Evolutionary conservation across 1,284 basidiomycete species (phyloP).

Genomic region (Rhodotorula sp.): DNA sequence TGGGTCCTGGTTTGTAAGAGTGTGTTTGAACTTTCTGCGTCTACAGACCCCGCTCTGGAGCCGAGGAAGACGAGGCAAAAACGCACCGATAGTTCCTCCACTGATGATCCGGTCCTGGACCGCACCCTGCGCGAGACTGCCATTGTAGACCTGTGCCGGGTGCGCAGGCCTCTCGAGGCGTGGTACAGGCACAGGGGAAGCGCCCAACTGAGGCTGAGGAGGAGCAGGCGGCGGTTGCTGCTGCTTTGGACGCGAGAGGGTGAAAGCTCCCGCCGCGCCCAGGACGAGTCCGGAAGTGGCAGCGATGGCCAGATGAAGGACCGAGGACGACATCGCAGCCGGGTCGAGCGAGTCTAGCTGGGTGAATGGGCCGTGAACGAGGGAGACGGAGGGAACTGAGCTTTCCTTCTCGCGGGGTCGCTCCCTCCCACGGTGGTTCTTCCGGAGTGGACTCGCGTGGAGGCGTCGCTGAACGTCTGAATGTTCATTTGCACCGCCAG

Average conservation of each 20-base stretch:
- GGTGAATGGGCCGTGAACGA: no score
- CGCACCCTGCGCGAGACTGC: conserved; percentile 13
- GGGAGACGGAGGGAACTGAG: no score
- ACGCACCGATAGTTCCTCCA: conserved; percentile 28
- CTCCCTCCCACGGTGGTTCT: no score
- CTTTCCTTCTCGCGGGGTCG: no score
- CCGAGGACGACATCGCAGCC: conserved; percentile 17
- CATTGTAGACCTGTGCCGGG: conserved; percentile 20
- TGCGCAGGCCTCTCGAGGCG: neutral
- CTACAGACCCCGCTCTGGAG: neutral
- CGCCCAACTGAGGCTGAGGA: neutral
- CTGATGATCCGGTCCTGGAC: conserved; percentile 13
- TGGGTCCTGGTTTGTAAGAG: conserved; percentile 32
- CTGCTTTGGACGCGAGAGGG: conserved; percentile 6
- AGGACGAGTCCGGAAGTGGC: conserved; percentile 31
- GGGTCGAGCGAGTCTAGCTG: neutral
- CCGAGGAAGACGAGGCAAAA: neutral
- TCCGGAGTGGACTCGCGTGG: no score
- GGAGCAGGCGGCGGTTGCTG: neutral
- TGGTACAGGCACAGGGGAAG: neutral
- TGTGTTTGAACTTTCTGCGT: no score
- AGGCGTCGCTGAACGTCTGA: no score
- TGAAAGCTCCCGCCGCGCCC: conserved; percentile 30
- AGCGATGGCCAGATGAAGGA: conserved; percentile 30
- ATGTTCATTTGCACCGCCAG: no score